These are phyloP conservation scores for Mortierella hygrophila DNA, from an alignment of 192 early-diverging fungal species.

Conservation along the genomic window DNA sequence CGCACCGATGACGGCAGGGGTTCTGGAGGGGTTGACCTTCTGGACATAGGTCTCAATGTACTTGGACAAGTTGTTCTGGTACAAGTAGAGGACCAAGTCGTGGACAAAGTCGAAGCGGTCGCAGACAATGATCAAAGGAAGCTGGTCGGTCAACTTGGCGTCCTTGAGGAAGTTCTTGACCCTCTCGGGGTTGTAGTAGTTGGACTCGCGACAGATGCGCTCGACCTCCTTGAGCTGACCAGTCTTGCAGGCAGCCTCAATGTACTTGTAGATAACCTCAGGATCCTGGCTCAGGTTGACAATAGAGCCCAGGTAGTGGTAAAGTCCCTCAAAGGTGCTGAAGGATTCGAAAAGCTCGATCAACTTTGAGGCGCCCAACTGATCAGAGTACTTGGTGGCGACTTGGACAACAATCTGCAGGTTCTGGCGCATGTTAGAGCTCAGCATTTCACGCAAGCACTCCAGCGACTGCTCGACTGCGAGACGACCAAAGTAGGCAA, in stretches of 20 bases:
- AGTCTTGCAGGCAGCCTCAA: constrained; percentile 93
- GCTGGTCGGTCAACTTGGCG: constrained; percentile 93
- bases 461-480: constrained; percentile 98
- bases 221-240: constrained; percentile 98
- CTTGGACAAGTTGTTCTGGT: constrained; percentile 93
- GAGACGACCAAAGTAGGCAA: constrained; percentile 95
- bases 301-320: constrained; percentile 96
- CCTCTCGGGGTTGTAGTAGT: constrained; percentile 96
- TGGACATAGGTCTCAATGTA: constrained; percentile 99
- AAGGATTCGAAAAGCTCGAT: constrained; percentile 93
- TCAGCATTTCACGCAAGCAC: constrained; percentile 94
- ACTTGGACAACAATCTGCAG: constrained; percentile 95
- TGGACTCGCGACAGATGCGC: constrained; percentile 95
- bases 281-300: constrained; percentile 96
- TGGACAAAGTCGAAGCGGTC: constrained; percentile 98
- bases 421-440: constrained; percentile 93
- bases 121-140: constrained; percentile 99
- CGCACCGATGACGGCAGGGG: constrained; percentile 96
- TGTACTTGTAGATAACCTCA: constrained; percentile 99
- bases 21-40: constrained; percentile 94
- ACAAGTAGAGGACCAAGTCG: constrained; percentile 95
- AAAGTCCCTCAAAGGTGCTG: constrained; percentile 95
- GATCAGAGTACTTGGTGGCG: constrained; percentile 97
- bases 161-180: constrained; percentile 99
- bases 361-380: constrained; percentile 88